Conservation (phyloP, 73 alveolate genomes). For the Paramecium primaurelia region DNA sequence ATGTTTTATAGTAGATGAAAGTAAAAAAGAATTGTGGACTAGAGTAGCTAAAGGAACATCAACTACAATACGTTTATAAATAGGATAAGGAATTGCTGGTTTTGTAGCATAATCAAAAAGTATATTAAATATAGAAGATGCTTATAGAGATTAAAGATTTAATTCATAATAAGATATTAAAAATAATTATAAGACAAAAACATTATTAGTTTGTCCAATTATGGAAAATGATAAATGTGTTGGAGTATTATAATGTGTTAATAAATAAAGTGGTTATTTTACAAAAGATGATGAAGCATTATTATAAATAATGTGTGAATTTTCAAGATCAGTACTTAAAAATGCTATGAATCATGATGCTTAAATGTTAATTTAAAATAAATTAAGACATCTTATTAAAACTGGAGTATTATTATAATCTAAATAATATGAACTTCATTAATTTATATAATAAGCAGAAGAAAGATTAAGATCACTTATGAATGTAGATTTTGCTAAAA, state of each 20-base stretch:
- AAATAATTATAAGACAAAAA: slow-evolving; percentile 65
- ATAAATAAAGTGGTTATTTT: slow-evolving; percentile 66
- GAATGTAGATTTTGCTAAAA: slow-evolving; percentile 57
- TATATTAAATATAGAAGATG: slow-evolving; percentile 68
- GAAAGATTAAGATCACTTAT: slow-evolving; percentile 42
- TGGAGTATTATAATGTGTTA: slow-evolving; percentile 59
- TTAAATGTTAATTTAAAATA: slow-evolving; percentile 23
- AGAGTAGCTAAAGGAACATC: slow-evolving; percentile 69
- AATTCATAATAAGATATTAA: slow-evolving; percentile 66
- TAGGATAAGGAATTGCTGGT: slow-evolving; percentile 71
- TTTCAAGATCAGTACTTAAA: slow-evolving; percentile 37
- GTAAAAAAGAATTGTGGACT: slow-evolving; percentile 70
- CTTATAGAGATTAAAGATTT: slow-evolving; percentile 69
- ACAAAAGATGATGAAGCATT: slow-evolving; percentile 62
- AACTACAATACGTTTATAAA: slow-evolving; percentile 62
- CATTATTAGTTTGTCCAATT: slow-evolving; percentile 74
- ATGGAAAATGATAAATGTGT: slow-evolving; percentile 59
- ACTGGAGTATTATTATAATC: background rate
- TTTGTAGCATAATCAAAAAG: slow-evolving; percentile 63
- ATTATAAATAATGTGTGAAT: slow-evolving; percentile 46
- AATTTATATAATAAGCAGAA: slow-evolving; percentile 29
- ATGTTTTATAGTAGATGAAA: slow-evolving; percentile 69
- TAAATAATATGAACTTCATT: background rate
- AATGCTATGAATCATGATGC: slow-evolving; percentile 59
- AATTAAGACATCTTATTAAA: slow-evolving; percentile 17